Evolutionary conservation across 2,329 filamentous ascomycete species (phyloP).

Genomic region (Ophiostoma novo-ulmi): DNA sequence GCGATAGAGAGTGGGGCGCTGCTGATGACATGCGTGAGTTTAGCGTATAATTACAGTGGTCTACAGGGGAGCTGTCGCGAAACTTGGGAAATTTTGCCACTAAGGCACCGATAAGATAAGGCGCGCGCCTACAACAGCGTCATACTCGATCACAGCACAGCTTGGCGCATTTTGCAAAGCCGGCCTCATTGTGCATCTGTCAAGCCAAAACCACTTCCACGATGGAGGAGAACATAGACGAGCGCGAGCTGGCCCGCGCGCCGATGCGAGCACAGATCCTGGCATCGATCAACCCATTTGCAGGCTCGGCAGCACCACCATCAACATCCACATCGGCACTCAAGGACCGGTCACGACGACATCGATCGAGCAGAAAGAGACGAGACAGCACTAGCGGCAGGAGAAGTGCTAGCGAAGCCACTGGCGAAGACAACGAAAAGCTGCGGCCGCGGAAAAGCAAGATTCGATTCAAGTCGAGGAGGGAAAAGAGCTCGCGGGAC

Average conservation of each 20-base stretch:
- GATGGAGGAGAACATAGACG: conserved; percentile 23
- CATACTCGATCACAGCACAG: background rate
- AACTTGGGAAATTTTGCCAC: background rate
- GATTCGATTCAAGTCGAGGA: conserved; percentile 18
- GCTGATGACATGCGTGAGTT: background rate
- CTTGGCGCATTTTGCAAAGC: background rate
- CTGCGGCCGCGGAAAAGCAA: conserved; percentile 14
- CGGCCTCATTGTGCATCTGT: background rate
- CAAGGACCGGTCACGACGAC: conserved; percentile 15
- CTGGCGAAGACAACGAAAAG: conserved; percentile 1
- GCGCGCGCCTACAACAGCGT: background rate
- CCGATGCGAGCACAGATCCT: conserved; percentile 45
- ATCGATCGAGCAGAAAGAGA: conserved; percentile 10
- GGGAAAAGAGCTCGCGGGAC: background rate
- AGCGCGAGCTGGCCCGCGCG: conserved; percentile 24
- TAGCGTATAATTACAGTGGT: background rate
- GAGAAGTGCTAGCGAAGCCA: background rate
- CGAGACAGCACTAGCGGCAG: background rate
- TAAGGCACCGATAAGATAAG: conserved; percentile 9
- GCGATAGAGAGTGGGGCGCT: conserved; percentile 2
- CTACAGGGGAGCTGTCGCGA: background rate
- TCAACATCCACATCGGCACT: background rate
- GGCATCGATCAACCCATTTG: conserved; percentile 44
- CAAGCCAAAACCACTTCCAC: background rate
- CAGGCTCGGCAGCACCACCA: conserved; percentile 12